These are phyloP conservation scores for Fusarium ramigenum DNA, from an alignment of 2,329 filamentous ascomycete species.

Conservation along the genomic window DNA sequence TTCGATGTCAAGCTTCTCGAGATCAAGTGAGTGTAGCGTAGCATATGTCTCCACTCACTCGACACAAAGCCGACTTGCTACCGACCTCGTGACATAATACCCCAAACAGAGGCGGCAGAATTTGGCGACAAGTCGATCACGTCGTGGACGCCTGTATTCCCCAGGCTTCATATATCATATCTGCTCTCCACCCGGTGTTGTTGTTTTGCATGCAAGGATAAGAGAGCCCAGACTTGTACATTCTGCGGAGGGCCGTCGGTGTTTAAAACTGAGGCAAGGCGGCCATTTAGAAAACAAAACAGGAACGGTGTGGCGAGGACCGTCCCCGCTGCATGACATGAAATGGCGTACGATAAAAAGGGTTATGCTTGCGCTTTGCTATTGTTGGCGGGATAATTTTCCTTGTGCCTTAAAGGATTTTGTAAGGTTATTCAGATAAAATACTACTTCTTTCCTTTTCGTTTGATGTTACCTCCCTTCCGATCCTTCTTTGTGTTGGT, in stretches of 20 bases:
- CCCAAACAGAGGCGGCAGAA: conserved; percentile 24
- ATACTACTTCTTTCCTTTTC: conserved; percentile 20
- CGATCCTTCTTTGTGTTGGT: not conserved
- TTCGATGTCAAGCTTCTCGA: conserved; percentile 91
- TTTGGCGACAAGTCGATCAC: conserved; percentile 18
- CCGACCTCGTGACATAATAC: conserved; percentile 40
- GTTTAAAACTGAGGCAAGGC: conserved; percentile 24
- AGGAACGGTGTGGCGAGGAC: conserved; percentile 61
- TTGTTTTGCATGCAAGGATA: conserved; percentile 49
- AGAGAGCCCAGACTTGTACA: conserved; percentile 58
- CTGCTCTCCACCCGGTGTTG: conserved; percentile 37
- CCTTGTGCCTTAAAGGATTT: conserved; percentile 23
- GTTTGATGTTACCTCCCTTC: not conserved
- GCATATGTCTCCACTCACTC: conserved; percentile 2
- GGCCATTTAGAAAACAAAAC: conserved; percentile 39
- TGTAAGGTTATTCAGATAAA: conserved; percentile 39
- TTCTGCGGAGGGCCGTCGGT: conserved; percentile 40
- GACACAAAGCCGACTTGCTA: conserved; percentile 18
- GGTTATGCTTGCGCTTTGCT: conserved; percentile 36
- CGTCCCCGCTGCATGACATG: conserved; percentile 60
- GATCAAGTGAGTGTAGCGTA: conserved; percentile 71
- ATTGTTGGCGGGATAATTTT: conserved; percentile 10
- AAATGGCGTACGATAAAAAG: conserved; percentile 55
- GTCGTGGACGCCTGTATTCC: conserved; percentile 17
- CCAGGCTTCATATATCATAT: conserved; percentile 24